These are phyloP conservation scores for Lasiosphaeria miniovina DNA, from an alignment of 495 filamentous ascomycete genomes.

Conservation along the genomic window DNA sequence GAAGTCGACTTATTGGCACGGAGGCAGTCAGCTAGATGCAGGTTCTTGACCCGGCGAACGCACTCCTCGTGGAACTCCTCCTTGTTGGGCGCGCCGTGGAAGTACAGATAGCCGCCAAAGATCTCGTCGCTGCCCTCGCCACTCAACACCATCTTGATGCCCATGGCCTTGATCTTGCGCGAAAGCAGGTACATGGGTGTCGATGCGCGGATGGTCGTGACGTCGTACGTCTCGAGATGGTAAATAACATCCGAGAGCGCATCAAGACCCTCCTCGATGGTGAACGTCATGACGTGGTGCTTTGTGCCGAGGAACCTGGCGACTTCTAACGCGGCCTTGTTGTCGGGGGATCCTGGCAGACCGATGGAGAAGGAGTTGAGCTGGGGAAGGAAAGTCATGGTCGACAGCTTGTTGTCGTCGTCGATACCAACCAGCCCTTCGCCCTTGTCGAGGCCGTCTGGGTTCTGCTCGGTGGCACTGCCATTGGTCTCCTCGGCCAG, in stretches of 20 bases:
- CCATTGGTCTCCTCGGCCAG: conserved; percentile 49
- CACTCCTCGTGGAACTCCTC: conserved; percentile 92
- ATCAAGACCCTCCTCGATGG: conserved; percentile 92
- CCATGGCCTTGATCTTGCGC: conserved; percentile 98
- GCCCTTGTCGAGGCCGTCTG: conserved; percentile 48
- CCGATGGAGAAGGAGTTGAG: conserved; percentile 98
- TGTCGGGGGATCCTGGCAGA: conserved; percentile 85
- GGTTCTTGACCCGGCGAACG: conserved; percentile 86
- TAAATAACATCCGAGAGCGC: conserved; percentile 95
- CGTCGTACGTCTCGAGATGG: conserved; percentile 96
- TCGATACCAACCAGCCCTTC: conserved; percentile 89
- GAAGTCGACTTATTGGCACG: conserved; percentile 98
- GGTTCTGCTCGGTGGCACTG: conserved; percentile 33
- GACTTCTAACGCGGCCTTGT: conserved; percentile 81
- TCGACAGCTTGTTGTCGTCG: conserved; percentile 81
- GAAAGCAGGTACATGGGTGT: conserved; percentile 98
- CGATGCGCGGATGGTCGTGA: conserved; percentile 96
- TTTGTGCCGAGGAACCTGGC: conserved; percentile 94
- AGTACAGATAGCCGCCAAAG: conserved; percentile 98
- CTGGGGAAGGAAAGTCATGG: conserved; percentile 87
- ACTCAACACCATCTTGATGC: conserved; percentile 97
- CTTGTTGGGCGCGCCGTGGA: conserved; percentile 88
- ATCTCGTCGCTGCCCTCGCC: conserved; percentile 97
- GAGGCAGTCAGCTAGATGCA: conserved; percentile 92
- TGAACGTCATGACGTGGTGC: conserved; percentile 97